Conservation (phyloP, 2,329 filamentous ascomycete genomes). For the Cercospora sesami region DNA sequence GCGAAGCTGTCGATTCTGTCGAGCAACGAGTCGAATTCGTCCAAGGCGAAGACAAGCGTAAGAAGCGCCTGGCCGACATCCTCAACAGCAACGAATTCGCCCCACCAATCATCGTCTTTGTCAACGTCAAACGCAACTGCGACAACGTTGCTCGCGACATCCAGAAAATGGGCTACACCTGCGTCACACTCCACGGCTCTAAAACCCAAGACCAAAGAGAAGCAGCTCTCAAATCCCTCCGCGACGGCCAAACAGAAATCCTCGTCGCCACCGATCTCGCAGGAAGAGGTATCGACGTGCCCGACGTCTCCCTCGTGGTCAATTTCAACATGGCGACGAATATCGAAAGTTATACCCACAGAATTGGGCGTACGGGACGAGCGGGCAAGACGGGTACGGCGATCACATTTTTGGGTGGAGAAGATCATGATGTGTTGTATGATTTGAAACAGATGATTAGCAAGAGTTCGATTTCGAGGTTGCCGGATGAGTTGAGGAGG, state of each 20-base stretch:
- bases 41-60: conserved; percentile 87
- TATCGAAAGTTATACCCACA: conserved; percentile 95
- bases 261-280: conserved; percentile 95
- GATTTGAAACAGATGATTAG: conserved; percentile 93
- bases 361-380: conserved; percentile 94
- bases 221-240: conserved; percentile 81
- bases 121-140: conserved; percentile 99
- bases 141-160: conserved; percentile 93
- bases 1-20: conserved; percentile 95
- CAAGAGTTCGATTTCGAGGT: conserved; percentile 82
- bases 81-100: conserved; percentile 76
- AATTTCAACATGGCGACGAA: conserved; percentile 98
- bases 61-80: conserved; percentile 93
- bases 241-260: conserved; percentile 76
- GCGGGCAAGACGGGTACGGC: conserved; percentile 95
- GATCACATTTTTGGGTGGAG: conserved; percentile 89
- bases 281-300: conserved; percentile 95
- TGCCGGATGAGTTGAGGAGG: conserved; percentile 86
- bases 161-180: conserved; percentile 86
- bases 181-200: conserved; percentile 87
- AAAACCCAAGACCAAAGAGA: conserved; percentile 99
- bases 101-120: conserved; percentile 95
- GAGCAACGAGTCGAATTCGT: conserved; percentile 96
- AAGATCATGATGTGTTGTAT: conserved; percentile 84
- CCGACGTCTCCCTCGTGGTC: conserved; percentile 87